Base-by-base conservation (phyloP, 768 basidiomycete genomes). In the Dacryopinax spathularia region DNA sequence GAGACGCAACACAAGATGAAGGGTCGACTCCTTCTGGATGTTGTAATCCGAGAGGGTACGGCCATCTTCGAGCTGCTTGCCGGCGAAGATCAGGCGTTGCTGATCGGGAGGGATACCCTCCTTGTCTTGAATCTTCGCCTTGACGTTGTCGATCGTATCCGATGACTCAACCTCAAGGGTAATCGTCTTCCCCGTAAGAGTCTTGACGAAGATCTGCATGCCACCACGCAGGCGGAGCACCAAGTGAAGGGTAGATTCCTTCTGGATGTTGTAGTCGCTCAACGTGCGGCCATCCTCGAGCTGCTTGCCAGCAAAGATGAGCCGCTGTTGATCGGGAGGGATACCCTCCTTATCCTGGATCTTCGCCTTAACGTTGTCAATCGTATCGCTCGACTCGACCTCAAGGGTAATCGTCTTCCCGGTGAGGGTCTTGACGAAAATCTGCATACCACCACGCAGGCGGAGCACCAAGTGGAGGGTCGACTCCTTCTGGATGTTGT, bases 401-500 rank as follows among this genome's bases (percentile, higher is more conserved):
- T 90, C 89, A 2, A 91, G 77, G n/a, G 90, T 91, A 75, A 91
- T 91, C 0, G 91, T 93, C 80, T 93, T 94, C 31, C 89, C 89
- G 2, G 91, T 92, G 56, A 88, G 66, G 0, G 87, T 88, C 79
- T 88, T 87, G 20, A 88, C 87, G 66, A 89, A 88, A 62, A 88
- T 88, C 65, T 88, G 87, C 86, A 88, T 88, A 44, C 91, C 90
- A 66, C 91, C 91, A 70, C 90, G 87, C n/a, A 95, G 84, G 74
- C 91, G 88, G 33, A 94, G 83, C 27, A 93, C 90, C 60, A 85
- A 82, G 70, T 94, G 92, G 62, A 95, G 86, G 36, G 91, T 94
- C 0, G 87, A 89, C 77, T 95, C 91, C 79, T 94, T 94, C 82
- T 95, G 92, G 69, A 95, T 93, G 73, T 92, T 91, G 73, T 91